Evolutionary conservation across 768 basidiomycete species (phyloP).

Genomic region (Psilocybe tampanensis): DNA sequence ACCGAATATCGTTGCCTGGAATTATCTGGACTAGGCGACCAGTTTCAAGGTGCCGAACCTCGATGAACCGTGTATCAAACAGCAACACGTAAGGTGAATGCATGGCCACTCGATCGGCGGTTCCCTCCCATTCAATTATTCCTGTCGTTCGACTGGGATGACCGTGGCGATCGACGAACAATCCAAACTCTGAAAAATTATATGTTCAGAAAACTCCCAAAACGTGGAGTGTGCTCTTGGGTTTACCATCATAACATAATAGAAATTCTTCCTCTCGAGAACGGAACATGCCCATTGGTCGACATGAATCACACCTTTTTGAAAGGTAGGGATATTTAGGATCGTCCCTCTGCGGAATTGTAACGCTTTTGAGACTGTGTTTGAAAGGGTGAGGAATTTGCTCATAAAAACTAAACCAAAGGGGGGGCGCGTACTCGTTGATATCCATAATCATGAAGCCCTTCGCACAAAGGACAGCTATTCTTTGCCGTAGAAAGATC

Average conservation of each 20-base stretch:
- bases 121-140: conserved; percentile 94
- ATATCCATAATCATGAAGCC: conserved; percentile 99
- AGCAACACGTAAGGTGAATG: conserved; percentile 88
- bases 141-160: conserved; percentile 70
- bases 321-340: conserved; percentile 65
- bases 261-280: conserved; percentile 86
- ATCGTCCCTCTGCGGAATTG: conserved; percentile 79
- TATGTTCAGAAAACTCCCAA: not conserved
- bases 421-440: conserved; percentile 63
- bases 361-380: conserved; percentile 82
- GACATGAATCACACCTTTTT: conserved; percentile 79
- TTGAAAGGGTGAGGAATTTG: not conserved
- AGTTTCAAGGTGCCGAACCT: conserved; percentile 82
- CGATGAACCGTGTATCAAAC: conserved; percentile 89
- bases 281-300: conserved; percentile 90
- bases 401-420: not conserved
- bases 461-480: conserved; percentile 89
- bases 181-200: conserved; percentile 70
- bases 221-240: not conserved
- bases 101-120: conserved; percentile 84
- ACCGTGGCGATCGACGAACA: conserved; percentile 93
- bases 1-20: conserved; percentile 77
- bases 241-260: conserved; percentile 83
- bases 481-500: conserved; percentile 87
- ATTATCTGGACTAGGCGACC: conserved; percentile 84